Evolutionary conservation across 805 yeast genomes (phyloP).

Genomic region (Torulaspora indica): DNA sequence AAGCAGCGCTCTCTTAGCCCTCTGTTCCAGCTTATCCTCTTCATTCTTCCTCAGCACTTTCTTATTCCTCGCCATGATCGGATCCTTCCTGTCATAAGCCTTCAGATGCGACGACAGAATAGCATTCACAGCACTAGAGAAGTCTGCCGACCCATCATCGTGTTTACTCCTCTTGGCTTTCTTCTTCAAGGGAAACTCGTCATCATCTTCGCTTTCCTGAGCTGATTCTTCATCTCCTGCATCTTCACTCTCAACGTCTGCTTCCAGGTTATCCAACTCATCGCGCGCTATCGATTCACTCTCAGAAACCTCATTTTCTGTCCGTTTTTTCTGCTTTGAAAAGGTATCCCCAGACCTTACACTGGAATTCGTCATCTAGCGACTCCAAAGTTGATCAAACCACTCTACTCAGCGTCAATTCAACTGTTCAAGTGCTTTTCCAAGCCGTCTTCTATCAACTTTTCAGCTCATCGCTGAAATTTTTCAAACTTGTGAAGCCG

Average conservation of each 20-base stretch:
- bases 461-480: constrained; percentile 13
- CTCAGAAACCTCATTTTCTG: constrained; percentile 7
- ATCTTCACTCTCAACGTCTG: constrained; percentile 10
- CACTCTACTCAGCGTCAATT: background rate
- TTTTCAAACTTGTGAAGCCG: constrained; percentile 5
- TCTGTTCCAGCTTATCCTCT: constrained; percentile 72
- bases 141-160: constrained; percentile 69
- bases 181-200: constrained; percentile 42
- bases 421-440: background rate
- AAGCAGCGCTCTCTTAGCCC: constrained; percentile 66
- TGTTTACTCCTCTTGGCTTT: constrained; percentile 52
- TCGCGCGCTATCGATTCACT: constrained; percentile 3
- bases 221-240: constrained; percentile 24
- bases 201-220: constrained; percentile 24
- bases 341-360: background rate
- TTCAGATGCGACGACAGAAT: constrained; percentile 80
- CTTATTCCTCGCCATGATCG: constrained; percentile 83
- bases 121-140: constrained; percentile 79
- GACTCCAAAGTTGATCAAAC: background rate
- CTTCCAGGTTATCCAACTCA: background rate
- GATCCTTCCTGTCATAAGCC: constrained; percentile 84
- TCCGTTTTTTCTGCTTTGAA: constrained; percentile 4
- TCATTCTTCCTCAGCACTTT: constrained; percentile 66
- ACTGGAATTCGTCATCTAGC: background rate
- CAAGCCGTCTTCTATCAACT: background rate